A percentile compares a stretch with the other conserved stretches of the same genome.
Conservation (phyloP, 148 eudicot species). For the Cornus kousa region DNA sequence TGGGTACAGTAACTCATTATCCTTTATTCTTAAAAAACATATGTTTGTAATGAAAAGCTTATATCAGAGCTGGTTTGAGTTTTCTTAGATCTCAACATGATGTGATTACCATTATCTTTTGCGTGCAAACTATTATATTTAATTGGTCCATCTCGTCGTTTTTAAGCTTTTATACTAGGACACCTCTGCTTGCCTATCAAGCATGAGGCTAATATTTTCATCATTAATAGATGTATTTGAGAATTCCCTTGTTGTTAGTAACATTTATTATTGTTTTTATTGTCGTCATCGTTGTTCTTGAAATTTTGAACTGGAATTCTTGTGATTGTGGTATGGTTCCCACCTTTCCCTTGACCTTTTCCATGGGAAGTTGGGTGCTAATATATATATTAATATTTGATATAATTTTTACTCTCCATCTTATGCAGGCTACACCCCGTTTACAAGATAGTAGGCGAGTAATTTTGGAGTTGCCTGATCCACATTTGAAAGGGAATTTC, state of each 20-base stretch:
- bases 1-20: constrained; percentile 56
- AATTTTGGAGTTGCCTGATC: constrained; percentile 75
- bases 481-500: constrained; percentile 55
- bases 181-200: neutral
- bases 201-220: neutral
- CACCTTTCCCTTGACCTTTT: neutral
- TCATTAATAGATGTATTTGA: no score
- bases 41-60: neutral
- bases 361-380: constrained; percentile 1
- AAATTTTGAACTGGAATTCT: neutral
- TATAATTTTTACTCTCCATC: neutral
- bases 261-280: no score
- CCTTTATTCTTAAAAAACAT: neutral
- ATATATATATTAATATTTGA: neutral
- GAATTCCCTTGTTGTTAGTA: no score
- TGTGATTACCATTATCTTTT: neutral
- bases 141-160: neutral
- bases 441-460: constrained; percentile 63
- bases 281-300: no score
- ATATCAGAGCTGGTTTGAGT: neutral
- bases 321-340: neutral
- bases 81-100: neutral
- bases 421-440: constrained; percentile 73
- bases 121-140: neutral
- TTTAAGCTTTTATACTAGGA: neutral